phyloP scores from a whole-genome alignment of 176 grass and related monocot genomes.

The Musa itinerans region DNA sequence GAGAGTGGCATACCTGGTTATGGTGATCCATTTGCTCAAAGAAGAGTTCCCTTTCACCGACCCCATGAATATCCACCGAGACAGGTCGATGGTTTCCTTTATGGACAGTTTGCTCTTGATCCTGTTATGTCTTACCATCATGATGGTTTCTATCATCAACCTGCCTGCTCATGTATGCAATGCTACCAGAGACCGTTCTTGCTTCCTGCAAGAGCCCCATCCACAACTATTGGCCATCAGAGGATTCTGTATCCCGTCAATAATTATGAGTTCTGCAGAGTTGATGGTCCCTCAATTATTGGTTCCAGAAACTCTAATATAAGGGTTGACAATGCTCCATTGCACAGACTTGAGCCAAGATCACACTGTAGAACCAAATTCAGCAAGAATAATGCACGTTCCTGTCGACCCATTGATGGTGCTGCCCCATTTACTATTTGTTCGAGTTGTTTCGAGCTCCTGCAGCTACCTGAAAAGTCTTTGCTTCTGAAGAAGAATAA shows the following conservation, averaged over 20 bases:
- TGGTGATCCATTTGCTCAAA: constrained; percentile 32
- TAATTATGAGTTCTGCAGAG: constrained; percentile 34
- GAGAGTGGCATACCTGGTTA: constrained; percentile 39
- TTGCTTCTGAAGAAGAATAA: constrained; percentile 40
- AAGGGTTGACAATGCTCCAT: constrained; percentile 30
- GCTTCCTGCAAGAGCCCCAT: constrained; percentile 45
- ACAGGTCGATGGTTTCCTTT: constrained; percentile 54
- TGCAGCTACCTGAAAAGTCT: constrained; percentile 62
- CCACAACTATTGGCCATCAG: constrained; percentile 37
- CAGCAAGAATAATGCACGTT: constrained; percentile 43
- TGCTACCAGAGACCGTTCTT: constrained; percentile 56
- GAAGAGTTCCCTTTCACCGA: constrained; percentile 34
- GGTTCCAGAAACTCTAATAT: constrained; percentile 41
- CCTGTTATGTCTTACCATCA: constrained; percentile 60
- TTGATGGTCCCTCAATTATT: constrained; percentile 33
- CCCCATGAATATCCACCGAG: constrained; percentile 25
- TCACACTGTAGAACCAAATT: constrained; percentile 32
- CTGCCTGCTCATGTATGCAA: constrained; percentile 69
- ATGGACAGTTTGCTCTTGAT: constrained; percentile 57
- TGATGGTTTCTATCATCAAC: constrained; percentile 69
- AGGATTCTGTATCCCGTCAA: constrained; percentile 38
- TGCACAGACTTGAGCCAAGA: constrained; percentile 9
- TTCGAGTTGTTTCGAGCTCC: constrained; percentile 84
- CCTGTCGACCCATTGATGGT: constrained; percentile 52
- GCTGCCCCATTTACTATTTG: constrained; percentile 86